Conservation (phyloP, 768 basidiomycete species). For the Daedaleopsis sinensis region DNA sequence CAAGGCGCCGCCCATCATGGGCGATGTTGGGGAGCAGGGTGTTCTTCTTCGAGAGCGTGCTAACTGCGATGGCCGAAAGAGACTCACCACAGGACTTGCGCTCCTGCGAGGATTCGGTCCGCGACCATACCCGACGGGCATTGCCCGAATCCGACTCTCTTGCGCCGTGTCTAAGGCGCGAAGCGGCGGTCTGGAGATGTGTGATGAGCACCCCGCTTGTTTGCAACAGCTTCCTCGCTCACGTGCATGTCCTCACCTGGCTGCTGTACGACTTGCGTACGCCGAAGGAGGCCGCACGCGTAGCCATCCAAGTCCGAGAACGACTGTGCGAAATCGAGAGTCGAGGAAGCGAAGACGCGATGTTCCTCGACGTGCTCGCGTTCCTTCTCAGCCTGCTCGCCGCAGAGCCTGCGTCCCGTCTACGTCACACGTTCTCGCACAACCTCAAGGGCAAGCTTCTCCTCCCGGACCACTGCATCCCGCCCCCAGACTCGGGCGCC, state of each 20-base stretch:
- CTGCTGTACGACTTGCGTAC: neutral
- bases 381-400: neutral
- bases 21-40: too few relatives aligned
- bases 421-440: neutral
- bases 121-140: too few relatives aligned
- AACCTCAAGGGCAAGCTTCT: neutral
- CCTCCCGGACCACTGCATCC: neutral
- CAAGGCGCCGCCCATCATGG: too few relatives aligned
- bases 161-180: too few relatives aligned
- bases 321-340: neutral
- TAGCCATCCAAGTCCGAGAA: too few relatives aligned
- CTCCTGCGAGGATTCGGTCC: too few relatives aligned
- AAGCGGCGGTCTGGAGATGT: too few relatives aligned
- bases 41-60: neutral
- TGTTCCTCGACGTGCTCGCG: neutral
- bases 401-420: too few relatives aligned
- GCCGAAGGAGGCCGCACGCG: too few relatives aligned
- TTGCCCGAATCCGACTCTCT: too few relatives aligned
- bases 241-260: neutral
- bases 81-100: too few relatives aligned
- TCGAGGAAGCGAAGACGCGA: neutral
- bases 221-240: neutral
- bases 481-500: too few relatives aligned
- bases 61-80: neutral
- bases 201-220: neutral